phyloP scores from a whole-genome alignment of 441 rosid genomes.

The Mallotus repandus region DNA sequence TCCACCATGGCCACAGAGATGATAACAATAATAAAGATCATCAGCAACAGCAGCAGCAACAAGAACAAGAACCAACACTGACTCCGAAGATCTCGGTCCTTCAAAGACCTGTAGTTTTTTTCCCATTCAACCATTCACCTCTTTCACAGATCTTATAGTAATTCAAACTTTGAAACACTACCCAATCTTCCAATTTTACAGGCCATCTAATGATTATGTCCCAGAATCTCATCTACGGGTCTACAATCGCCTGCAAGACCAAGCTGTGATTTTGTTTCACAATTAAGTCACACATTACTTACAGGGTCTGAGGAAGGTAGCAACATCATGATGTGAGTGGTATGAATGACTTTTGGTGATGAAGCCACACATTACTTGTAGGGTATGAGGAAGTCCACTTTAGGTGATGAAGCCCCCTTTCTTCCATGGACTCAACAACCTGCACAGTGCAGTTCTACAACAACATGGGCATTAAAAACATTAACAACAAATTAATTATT shows the following conservation, averaged over 20 bases:
- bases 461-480: constrained; percentile 29
- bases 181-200: constrained; percentile 48
- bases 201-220: constrained; percentile 82
- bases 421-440: too few relatives aligned
- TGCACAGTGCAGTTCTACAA: constrained; percentile 63
- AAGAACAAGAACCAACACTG: constrained; percentile 14
- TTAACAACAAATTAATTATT: not conserved
- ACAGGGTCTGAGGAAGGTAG: constrained; percentile 50
- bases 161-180: constrained; percentile 48
- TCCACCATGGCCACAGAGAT: constrained; percentile 28
- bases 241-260: constrained; percentile 65
- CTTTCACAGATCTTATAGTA: constrained; percentile 46
- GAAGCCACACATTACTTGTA: too few relatives aligned
- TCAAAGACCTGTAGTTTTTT: constrained; percentile 34
- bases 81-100: constrained; percentile 29
- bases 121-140: constrained; percentile 54
- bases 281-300: constrained; percentile 52
- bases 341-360: too few relatives aligned
- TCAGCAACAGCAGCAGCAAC: constrained; percentile 4
- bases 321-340: constrained; percentile 57
- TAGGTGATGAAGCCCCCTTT: constrained; percentile 62
- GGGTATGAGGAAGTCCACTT: constrained; percentile 64
- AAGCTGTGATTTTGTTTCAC: constrained; percentile 61
- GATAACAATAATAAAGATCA: not conserved
- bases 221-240: constrained; percentile 59